Evolutionary conservation across 192 early-diverging fungal species (phyloP).

Genomic region (Coemansia sp.): DNA sequence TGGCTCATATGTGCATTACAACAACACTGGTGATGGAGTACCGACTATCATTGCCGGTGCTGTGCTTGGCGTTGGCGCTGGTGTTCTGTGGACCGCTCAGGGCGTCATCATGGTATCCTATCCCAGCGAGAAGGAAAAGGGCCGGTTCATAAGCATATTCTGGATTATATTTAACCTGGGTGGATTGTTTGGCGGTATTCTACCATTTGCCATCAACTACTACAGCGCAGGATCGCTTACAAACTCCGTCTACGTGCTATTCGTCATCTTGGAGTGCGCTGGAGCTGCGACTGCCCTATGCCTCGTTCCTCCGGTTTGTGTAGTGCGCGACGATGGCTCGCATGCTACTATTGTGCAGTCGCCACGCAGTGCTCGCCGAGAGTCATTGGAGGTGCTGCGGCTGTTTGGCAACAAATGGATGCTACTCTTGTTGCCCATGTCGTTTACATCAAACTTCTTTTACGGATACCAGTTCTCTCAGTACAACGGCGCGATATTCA

Average conservation of each 20-base stretch:
- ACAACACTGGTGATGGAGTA: conserved; percentile 58
- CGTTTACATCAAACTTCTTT: conserved; percentile 76
- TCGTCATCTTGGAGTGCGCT: conserved; percentile 71
- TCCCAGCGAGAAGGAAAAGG: conserved; percentile 75
- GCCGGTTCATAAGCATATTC: conserved; percentile 78
- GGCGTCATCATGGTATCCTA: conserved; percentile 83
- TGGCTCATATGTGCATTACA: conserved; percentile 69
- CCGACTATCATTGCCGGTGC: conserved; percentile 73
- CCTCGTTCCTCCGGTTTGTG: conserved; percentile 60
- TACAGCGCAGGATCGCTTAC: conserved; percentile 59
- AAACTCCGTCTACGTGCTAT: conserved; percentile 69
- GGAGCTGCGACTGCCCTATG: conserved; percentile 62
- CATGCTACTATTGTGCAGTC: conserved; percentile 61
- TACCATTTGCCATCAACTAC: conserved; percentile 70
- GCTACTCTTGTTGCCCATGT: conserved; percentile 72
- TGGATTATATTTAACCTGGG: conserved; percentile 81
- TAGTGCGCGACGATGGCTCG: conserved; percentile 71
- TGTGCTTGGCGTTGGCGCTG: conserved; percentile 76
- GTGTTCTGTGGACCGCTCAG: conserved; percentile 70
- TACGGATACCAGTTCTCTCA: conserved; percentile 72
- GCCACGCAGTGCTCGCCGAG: conserved; percentile 58
- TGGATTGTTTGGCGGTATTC: conserved; percentile 71
- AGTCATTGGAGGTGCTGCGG: conserved; percentile 59
- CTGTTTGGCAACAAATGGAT: conserved; percentile 71
- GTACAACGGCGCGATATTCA: conserved; percentile 66